Evolutionary conservation across 805 yeast species (phyloP).

Genomic region (Kazachstania bromeliacearum): DNA sequence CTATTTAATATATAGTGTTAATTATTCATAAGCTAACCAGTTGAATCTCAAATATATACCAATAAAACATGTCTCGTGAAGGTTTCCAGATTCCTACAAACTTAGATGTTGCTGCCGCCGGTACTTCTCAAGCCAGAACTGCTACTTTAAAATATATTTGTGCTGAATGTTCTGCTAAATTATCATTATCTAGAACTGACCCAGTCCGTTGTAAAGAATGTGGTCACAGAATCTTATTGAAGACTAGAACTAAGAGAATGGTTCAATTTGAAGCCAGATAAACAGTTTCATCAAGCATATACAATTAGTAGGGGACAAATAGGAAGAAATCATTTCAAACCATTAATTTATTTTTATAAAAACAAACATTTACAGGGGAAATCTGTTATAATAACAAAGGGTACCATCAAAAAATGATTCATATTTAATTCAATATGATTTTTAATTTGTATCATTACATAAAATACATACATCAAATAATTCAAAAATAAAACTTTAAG

Average conservation of each 20-base stretch:
- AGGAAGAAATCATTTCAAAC: neutral
- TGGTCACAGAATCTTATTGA: slow-evolving; percentile 95
- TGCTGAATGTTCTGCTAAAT: slow-evolving; percentile 89
- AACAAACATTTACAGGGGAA: too few relatives aligned
- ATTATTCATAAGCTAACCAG: too few relatives aligned
- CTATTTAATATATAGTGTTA: too few relatives aligned
- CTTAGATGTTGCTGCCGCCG: slow-evolving; percentile 80
- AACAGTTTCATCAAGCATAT: slow-evolving; percentile 5
- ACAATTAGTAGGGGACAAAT: neutral
- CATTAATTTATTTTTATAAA: neutral
- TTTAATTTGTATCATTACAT: too few relatives aligned
- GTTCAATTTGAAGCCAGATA: slow-evolving; percentile 78
- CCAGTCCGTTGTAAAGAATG: slow-evolving; percentile 98
- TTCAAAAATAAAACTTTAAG: too few relatives aligned
- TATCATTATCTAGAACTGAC: slow-evolving; percentile 82
- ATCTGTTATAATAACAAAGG: too few relatives aligned
- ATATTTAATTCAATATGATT: too few relatives aligned
- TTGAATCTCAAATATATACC: too few relatives aligned
- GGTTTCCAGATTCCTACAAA: slow-evolving; percentile 79
- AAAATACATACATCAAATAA: too few relatives aligned
- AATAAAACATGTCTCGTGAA: slow-evolving; percentile 54
- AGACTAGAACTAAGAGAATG: slow-evolving; percentile 96
- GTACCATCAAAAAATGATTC: too few relatives aligned
- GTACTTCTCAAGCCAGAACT: slow-evolving; percentile 55
- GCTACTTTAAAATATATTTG: slow-evolving; percentile 90